Base-by-base conservation (phyloP, 441 rosid genomes). In the Pelargonium citronellum region DNA sequence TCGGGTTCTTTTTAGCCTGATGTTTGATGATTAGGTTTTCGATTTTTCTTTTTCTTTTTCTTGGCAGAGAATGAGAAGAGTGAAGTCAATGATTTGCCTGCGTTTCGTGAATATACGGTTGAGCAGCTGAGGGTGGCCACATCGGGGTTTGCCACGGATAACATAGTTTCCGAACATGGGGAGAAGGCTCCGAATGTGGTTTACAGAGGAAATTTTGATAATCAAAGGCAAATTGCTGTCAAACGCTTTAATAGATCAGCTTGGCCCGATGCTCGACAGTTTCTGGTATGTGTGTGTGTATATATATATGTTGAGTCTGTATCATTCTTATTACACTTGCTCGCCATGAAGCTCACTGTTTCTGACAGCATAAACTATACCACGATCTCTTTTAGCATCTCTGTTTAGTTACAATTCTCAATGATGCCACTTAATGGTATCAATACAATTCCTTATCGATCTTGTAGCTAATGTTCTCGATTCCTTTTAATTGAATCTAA, bases 201-300 rank as follows among this genome's bases (percentile, higher is more conserved):
- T 74, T 87, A 83, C 64, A 80, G 73, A 77, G 92, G 92, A 30
- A 87, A 79, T 70, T 60, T 87, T 22, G 84, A 84, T 75, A 79
- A 80, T 82, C 88, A 81, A 37, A 67, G 69, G 62, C 78, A 76
- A 68, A 83, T 85, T 75, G 88, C 87, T 75, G 81, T 87, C 68
- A 87, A 87, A 69, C 83, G 88, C 5, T 85, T 87, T 75, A 82
- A 80, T 47, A 77, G 86, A 66, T 73, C 77, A 0, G 83, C 91
- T 53, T 87, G 91, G 91, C 89, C 91, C 65, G 86, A 85, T 85
- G 39, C 88, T 4, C 79, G 68, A 20, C 91, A 81, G 20, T 87
- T 87, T 76, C 71, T 85, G 74, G 91, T 85, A 71, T 43, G 37
- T 30, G 5, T 30, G 37, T 4, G 37, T 30, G 5, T 1, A 3